A percentile compares a stretch with the other conserved stretches of the same genome.
Conservation (phyloP, 768 basidiomycete genomes). For the Ramaria sp. region DNA sequence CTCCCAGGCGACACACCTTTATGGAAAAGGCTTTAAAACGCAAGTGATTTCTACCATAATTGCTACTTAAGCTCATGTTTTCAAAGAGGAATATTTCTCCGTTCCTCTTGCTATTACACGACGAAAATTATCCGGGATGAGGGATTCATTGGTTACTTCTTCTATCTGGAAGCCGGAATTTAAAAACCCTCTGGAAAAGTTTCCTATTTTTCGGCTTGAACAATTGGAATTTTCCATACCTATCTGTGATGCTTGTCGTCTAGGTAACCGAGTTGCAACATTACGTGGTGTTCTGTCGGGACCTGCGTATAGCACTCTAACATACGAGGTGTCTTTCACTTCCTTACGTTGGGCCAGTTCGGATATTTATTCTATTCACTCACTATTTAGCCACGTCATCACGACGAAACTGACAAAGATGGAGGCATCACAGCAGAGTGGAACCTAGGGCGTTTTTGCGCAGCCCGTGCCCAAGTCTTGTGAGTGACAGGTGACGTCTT, state of each 20-base stretch:
- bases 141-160: slow-evolving; percentile 72
- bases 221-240: slow-evolving; percentile 45
- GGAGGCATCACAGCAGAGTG: slow-evolving; percentile 26
- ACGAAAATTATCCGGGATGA: slow-evolving; percentile 56
- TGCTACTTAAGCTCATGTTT: background rate
- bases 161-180: slow-evolving; percentile 72
- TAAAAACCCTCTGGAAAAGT: slow-evolving; percentile 50
- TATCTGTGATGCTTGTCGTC: slow-evolving; percentile 74
- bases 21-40: slow-evolving; percentile 45
- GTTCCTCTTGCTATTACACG: slow-evolving; percentile 57
- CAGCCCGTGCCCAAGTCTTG: slow-evolving; percentile 50
- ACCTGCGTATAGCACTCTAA: slow-evolving; percentile 53
- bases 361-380: background rate
- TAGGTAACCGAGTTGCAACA: slow-evolving; percentile 60
- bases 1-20: slow-evolving; percentile 38
- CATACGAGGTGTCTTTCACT: slow-evolving; percentile 43
- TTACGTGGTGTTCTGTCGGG: slow-evolving; percentile 53
- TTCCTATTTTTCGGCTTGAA: slow-evolving; percentile 50
- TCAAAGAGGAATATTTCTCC: slow-evolving; percentile 56
- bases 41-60: slow-evolving; percentile 17
- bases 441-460: slow-evolving; percentile 74
- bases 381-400: background rate
- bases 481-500: background rate
- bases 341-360: background rate
- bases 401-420: slow-evolving; percentile 6